A percentile compares a stretch with the other conserved stretches of the same genome.
Conservation (phyloP, 495 filamentous ascomycete genomes). For the Aspergillus campestris region DNA sequence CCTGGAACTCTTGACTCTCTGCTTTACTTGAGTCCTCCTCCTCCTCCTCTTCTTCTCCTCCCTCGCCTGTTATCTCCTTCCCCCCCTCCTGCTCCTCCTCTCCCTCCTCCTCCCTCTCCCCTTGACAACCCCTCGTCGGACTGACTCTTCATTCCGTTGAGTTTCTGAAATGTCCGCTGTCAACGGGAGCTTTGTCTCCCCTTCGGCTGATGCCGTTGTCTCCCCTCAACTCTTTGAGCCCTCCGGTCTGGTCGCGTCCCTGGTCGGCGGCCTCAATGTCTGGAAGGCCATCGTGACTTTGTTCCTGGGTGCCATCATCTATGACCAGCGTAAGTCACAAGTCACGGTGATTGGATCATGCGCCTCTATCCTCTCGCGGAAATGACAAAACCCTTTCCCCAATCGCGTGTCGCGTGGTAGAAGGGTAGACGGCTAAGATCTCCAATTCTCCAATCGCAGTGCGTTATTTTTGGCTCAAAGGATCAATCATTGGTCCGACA, state of each 20-base stretch:
- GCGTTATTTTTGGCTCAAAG: slow-evolving; percentile 80
- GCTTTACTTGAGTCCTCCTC: background rate
- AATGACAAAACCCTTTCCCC: no score
- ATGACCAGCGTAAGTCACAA: slow-evolving; percentile 68
- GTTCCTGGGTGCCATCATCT: slow-evolving; percentile 61
- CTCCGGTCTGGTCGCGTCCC: slow-evolving; percentile 30
- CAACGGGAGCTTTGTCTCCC: slow-evolving; percentile 70
- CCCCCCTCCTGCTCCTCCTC: background rate
- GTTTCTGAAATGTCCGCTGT: slow-evolving; percentile 45
- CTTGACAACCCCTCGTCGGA: slow-evolving; percentile 13
- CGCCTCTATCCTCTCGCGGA: no score
- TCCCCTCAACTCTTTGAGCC: slow-evolving; percentile 37
- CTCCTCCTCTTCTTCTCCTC: slow-evolving; percentile 11
- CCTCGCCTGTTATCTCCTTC: slow-evolving; percentile 8
- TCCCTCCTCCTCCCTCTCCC: slow-evolving; percentile 5
- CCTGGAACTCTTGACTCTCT: background rate
- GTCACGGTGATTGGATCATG: no score
- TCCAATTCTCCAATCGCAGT: slow-evolving; percentile 37
- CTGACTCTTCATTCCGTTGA: slow-evolving; percentile 1
- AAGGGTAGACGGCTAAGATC: no score
- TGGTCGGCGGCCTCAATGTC: slow-evolving; percentile 48
- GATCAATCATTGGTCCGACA: slow-evolving; percentile 69
- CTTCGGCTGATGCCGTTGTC: slow-evolving; percentile 58
- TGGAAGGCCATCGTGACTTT: slow-evolving; percentile 59
- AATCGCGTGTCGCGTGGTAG: no score